Evolutionary conservation across 768 basidiomycete species (phyloP).

Genomic region (Auricularia cornea): DNA sequence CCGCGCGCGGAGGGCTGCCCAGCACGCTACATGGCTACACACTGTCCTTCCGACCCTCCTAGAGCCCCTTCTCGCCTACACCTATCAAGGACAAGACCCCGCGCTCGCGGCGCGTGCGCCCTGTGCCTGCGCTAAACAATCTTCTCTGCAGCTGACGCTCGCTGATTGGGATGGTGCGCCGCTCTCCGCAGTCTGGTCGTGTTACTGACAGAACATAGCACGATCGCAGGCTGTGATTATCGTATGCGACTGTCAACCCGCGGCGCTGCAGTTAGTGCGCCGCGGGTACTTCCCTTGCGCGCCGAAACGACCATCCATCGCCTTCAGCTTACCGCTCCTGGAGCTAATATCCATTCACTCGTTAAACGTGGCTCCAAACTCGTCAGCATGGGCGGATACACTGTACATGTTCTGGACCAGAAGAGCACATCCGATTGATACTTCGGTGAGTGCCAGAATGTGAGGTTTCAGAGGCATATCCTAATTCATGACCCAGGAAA

Average conservation of each 20-base stretch:
- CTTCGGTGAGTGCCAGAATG: neutral
- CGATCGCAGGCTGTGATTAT: neutral
- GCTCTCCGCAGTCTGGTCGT: neutral
- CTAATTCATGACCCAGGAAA: neutral
- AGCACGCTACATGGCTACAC: neutral
- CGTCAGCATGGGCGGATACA: neutral
- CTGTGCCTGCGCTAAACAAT: neutral
- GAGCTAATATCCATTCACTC: no score
- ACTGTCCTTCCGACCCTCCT: neutral
- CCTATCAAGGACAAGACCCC: neutral
- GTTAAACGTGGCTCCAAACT: no score
- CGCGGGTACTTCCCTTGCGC: neutral
- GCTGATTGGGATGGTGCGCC: neutral
- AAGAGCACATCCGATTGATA: neutral
- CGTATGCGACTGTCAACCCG: neutral
- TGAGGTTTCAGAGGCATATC: neutral
- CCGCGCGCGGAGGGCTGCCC: neutral
- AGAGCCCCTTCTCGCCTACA: neutral
- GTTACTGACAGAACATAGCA: neutral
- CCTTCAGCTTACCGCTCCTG: no score
- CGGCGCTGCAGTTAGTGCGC: neutral
- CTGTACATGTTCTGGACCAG: neutral
- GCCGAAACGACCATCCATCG: no score
- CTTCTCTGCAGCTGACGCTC: neutral
- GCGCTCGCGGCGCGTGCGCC: neutral